Conservation (phyloP, 129 eudicot species). For the Chrysanthemum makinoi region DNA sequence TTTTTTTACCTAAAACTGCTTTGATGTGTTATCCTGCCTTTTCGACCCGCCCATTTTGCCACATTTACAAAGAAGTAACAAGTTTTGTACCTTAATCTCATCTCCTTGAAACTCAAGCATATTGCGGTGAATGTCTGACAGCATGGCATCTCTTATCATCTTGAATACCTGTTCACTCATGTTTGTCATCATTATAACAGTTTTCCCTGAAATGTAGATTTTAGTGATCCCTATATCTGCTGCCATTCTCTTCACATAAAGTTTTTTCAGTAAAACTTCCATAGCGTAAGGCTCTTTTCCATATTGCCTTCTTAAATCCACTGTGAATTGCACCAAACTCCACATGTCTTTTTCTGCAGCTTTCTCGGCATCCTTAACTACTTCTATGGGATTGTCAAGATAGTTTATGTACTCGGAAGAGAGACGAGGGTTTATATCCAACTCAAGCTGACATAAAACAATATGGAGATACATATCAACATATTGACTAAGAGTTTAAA, state of each 20-base stretch:
- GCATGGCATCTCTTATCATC: constrained; percentile 75
- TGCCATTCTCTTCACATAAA: constrained; percentile 90
- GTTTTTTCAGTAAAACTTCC: constrained; percentile 86
- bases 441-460: constrained; percentile 59
- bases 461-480: neutral
- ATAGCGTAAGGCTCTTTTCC: constrained; percentile 97
- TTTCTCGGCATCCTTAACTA: constrained; percentile 73
- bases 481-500: neutral
- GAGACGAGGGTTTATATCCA: constrained; percentile 84
- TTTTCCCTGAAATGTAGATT: constrained; percentile 78
- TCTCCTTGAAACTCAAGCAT: constrained; percentile 63
- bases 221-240: constrained; percentile 87
- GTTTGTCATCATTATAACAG: constrained; percentile 76
- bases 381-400: constrained; percentile 88
- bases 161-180: constrained; percentile 69
- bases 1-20: neutral
- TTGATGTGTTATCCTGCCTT: neutral
- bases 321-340: constrained; percentile 73
- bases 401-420: constrained; percentile 91
- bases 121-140: constrained; percentile 56
- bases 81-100: constrained; percentile 60
- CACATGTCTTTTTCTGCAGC: constrained; percentile 77
- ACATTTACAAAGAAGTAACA: neutral
- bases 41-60: neutral
- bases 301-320: constrained; percentile 69